These are phyloP conservation scores for Geosiphon pyriformis DNA, from an alignment of 192 early-diverging fungal species.

Conservation along the genomic window DNA sequence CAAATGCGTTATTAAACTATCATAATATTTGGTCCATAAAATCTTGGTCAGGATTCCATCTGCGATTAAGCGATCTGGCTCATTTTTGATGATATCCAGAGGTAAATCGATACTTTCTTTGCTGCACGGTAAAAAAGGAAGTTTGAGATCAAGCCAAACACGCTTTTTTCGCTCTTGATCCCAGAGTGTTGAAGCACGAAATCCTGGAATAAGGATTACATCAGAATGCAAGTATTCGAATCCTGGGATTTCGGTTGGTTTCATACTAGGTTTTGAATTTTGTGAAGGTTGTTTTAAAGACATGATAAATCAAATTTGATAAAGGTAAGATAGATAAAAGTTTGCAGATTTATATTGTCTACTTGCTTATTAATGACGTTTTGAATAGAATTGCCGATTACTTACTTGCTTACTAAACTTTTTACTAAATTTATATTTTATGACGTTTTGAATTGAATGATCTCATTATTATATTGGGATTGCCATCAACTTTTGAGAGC, in stretches of 20 bases:
- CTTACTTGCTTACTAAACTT: too few relatives aligned
- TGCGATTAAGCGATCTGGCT: slow-evolving; percentile 4
- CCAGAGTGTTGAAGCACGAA: slow-evolving; percentile 7
- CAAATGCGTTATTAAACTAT: slow-evolving; percentile 1
- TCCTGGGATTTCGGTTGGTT: background rate
- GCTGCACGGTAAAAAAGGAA: slow-evolving; percentile 3
- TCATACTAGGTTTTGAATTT: background rate
- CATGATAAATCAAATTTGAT: too few relatives aligned
- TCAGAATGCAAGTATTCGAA: slow-evolving; percentile 9
- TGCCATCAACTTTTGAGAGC: too few relatives aligned
- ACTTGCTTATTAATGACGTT: too few relatives aligned
- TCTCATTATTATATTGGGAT: too few relatives aligned
- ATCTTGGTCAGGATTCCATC: background rate
- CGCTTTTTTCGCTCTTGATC: background rate
- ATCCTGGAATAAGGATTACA: slow-evolving; percentile 10
- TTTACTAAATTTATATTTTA: too few relatives aligned
- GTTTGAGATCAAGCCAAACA: background rate
- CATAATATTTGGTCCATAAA: slow-evolving; percentile 3
- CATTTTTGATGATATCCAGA: slow-evolving; percentile 3
- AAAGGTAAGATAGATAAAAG: too few relatives aligned
- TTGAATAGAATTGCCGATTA: too few relatives aligned
- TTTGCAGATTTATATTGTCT: too few relatives aligned
- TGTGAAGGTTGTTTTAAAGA: too few relatives aligned
- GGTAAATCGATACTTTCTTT: slow-evolving; percentile 21
- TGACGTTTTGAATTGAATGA: too few relatives aligned